Percentiles rank a stretch among this genome's conserved stretches.
phyloP scores from a whole-genome alignment of 139 green algal genomes.

The Picochlorum sp. region DNA sequence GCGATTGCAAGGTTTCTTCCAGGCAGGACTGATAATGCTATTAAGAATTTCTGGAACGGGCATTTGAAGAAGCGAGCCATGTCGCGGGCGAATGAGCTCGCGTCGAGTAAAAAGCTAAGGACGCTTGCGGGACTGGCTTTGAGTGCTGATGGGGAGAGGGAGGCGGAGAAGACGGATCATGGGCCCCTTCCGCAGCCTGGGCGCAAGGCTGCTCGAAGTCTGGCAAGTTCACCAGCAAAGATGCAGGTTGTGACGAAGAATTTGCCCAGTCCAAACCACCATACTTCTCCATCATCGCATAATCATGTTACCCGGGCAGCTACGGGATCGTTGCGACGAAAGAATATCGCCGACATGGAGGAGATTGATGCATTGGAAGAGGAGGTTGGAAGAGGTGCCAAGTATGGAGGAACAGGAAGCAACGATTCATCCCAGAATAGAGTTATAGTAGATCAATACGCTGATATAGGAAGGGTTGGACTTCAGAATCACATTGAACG shows the following conservation, averaged over 20 bases:
- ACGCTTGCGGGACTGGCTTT: conserved; percentile 20
- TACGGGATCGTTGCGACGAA: conserved; percentile 17
- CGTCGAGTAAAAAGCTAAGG: conserved; percentile 18
- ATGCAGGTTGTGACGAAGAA: background rate
- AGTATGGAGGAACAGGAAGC: conserved; percentile 6
- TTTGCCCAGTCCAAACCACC: background rate
- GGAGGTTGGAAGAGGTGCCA: background rate
- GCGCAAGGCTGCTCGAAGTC: background rate
- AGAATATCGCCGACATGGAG: conserved; percentile 9
- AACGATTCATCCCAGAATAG: conserved; percentile 28
- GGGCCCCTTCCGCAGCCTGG: background rate
- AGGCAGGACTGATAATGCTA: conserved; percentile 71
- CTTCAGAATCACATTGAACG: conserved; percentile 2
- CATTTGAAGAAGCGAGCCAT: conserved; percentile 20
- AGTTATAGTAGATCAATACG: conserved; percentile 25
- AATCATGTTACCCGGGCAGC: conserved; percentile 24
- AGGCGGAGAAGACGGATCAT: conserved; percentile 4
- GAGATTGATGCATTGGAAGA: conserved; percentile 8
- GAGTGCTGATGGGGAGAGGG: conserved; percentile 7
- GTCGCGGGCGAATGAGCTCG: conserved; percentile 6
- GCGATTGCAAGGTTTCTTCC: conserved; percentile 57
- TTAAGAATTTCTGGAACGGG: conserved; percentile 83
- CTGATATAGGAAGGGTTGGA: conserved; percentile 2
- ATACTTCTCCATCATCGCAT: background rate
- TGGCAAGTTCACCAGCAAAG: background rate